These are phyloP conservation scores for Theileria orientalis DNA, from an alignment of 169 alveolate genomes.

Conservation along the genomic window DNA sequence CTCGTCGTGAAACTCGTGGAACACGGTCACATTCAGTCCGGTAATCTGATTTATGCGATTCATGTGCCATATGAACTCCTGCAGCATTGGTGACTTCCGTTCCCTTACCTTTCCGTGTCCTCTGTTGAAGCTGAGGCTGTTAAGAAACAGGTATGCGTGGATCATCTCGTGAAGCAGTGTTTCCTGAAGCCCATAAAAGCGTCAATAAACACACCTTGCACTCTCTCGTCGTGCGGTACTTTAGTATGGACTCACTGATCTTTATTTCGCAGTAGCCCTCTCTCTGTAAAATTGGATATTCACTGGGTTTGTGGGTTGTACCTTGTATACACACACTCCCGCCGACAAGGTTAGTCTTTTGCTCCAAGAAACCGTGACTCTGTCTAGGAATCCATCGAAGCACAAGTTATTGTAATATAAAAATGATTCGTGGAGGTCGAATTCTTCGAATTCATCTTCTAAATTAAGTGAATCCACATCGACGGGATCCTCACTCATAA, in stretches of 20 bases:
- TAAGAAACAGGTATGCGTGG: constrained; percentile 90
- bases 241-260: constrained; percentile 88
- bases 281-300: constrained; percentile 25
- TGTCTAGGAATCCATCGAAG: constrained; percentile 76
- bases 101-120: constrained; percentile 86
- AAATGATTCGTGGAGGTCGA: constrained; percentile 80
- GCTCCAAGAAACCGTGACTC: constrained; percentile 87
- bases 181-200: constrained; percentile 65
- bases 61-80: constrained; percentile 88
- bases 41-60: constrained; percentile 82
- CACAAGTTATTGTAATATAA: constrained; percentile 77
- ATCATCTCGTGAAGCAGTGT: constrained; percentile 95
- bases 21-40: constrained; percentile 87
- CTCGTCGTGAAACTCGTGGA: constrained; percentile 90
- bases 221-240: constrained; percentile 87
- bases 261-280: constrained; percentile 86
- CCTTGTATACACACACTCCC: constrained; percentile 84
- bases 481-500: constrained; percentile 28
- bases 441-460: constrained; percentile 62
- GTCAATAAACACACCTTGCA: constrained; percentile 56
- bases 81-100: neutral
- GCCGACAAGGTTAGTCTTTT: constrained; percentile 90
- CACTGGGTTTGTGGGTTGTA: neutral
- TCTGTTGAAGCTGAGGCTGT: constrained; percentile 71
- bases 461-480: constrained; percentile 36